Base-by-base conservation (phyloP, 257 asterid genomes). In the Leonotis leonurus region DNA sequence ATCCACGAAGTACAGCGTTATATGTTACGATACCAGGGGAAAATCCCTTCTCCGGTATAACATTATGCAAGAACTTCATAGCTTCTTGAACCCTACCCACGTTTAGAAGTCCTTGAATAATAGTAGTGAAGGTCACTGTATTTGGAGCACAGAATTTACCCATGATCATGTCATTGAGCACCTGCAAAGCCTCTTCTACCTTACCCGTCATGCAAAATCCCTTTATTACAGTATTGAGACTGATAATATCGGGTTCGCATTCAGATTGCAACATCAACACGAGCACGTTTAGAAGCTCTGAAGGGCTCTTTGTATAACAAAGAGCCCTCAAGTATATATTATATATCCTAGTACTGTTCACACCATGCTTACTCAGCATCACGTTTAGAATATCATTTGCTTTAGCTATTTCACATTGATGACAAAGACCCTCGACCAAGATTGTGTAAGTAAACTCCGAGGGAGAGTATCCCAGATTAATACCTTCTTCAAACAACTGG, bases 311-410 rank as follows among this genome's bases (percentile, higher is more conserved):
- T 65, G 74, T 60, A 65, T 66, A 64, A 76, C 96, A 84, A 59
- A 86, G 83, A 45, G 93, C 95, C 73, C 95, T 88, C 78, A 92
- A 61, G 70, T 85, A 89, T 51, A 92, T 89, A 64, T 86, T 89
- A 73, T 84, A 89, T 56, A 86, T 81, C 68, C 96, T 83, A 61
- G 95, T 83, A 61, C 45, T 75, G 12, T 76, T 81, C 52, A 64
- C 68, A 62, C 69, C 72, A 60, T 80, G 70, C 73, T 70, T 79
- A 13, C 70, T 60, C 65, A 92, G 69, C 93, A 92, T 83, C 65
- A 83, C 36, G 64, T 73, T 73, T 25, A 83, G 74, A 56, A 84
- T 89, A 30, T 78, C 70, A 74, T 83, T 89, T 0, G 95, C 88
- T 76, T 92, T 89, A 62, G 51, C 57, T 61, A 83, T 75, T 67